phyloP scores from a whole-genome alignment of 768 basidiomycete species.

The Crassisporium funariophilum region DNA sequence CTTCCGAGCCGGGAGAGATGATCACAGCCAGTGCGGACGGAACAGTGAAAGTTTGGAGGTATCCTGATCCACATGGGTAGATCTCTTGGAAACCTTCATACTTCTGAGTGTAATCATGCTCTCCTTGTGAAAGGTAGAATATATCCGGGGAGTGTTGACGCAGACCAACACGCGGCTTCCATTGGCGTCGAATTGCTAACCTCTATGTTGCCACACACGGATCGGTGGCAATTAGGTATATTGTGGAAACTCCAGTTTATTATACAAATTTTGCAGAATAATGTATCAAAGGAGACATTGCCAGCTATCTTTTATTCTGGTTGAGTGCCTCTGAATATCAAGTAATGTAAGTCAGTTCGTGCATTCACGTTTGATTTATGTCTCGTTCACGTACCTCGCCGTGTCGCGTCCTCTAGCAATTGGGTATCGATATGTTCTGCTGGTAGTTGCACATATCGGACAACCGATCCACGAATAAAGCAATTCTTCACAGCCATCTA shows the following conservation, averaged over 20 bases:
- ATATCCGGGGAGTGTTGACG: no score
- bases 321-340: conserved; percentile 35
- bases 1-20: conserved; percentile 78
- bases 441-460: conserved; percentile 95
- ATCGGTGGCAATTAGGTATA: no score
- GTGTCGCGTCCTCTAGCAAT: conserved; percentile 92
- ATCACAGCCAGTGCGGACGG: conserved; percentile 91
- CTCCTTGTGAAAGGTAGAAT: no score
- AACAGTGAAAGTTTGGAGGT: conserved; percentile 86
- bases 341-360: conserved; percentile 14
- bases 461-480: conserved; percentile 97
- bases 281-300: no score
- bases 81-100: no score
- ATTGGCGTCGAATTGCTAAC: no score
- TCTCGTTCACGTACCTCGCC: conserved; percentile 67
- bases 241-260: background rate
- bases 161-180: no score
- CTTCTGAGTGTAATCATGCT: no score
- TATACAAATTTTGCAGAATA: background rate
- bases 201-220: no score
- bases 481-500: conserved; percentile 99
- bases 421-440: conserved; percentile 94
- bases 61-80: conserved; percentile 32
- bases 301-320: background rate
- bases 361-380: background rate